Percentiles rank a stretch among this genome's conserved stretches.
These are phyloP conservation scores for Oryza rufipogon DNA, from an alignment of 176 grass and related monocot species.

Conservation along the genomic window DNA sequence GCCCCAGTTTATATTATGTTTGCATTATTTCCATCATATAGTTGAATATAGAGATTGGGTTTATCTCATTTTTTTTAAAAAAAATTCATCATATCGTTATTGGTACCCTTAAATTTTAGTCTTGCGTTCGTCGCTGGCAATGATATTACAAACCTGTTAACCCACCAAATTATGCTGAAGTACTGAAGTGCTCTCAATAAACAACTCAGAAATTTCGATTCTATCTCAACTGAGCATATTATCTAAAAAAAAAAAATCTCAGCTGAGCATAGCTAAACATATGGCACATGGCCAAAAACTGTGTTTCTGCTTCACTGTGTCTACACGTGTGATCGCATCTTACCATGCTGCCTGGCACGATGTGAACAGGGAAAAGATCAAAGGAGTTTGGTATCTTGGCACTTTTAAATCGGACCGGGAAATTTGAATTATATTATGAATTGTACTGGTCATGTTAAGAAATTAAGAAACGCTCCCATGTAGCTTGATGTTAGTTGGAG, in stretches of 20 bases:
- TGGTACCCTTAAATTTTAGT: no score
- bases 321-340: slow-evolving; percentile 20
- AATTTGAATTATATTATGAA: not conserved
- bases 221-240: no score
- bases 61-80: no score
- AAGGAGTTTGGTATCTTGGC: slow-evolving; percentile 31
- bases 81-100: no score
- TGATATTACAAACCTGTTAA: no score
- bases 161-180: not conserved
- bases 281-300: not conserved
- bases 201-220: not conserved
- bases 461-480: slow-evolving; percentile 12
- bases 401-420: not conserved
- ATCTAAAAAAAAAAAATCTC: no score
- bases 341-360: not conserved
- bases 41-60: no score
- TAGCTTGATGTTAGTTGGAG: slow-evolving; percentile 34
- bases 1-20: no score
- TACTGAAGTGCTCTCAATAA: not conserved
- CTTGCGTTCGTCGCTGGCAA: no score
- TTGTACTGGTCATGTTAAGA: not conserved
- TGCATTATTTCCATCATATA: no score
- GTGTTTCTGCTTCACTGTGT: not conserved
- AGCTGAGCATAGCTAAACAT: no score
- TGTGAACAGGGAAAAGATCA: not conserved